These are phyloP conservation scores for Fusarium veterinarium DNA, from an alignment of 2,329 filamentous ascomycete genomes.

Conservation along the genomic window DNA sequence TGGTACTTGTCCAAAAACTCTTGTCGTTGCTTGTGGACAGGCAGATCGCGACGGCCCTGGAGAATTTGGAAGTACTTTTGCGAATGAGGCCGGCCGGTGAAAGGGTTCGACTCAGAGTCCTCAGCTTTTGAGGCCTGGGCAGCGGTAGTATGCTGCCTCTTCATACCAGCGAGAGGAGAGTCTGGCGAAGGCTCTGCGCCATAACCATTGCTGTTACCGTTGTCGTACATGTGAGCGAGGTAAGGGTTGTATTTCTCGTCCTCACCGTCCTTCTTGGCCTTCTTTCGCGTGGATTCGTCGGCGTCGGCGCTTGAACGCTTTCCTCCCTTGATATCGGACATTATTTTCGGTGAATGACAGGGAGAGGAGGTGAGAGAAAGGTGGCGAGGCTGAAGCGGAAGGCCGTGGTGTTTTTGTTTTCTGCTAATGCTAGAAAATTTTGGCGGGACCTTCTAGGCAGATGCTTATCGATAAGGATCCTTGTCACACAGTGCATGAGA, in stretches of 20 bases:
- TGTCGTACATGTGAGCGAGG: conserved; percentile 85
- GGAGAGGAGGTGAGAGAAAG: conserved; percentile 17
- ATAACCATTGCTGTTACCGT: conserved; percentile 56
- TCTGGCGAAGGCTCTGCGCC: conserved; percentile 50
- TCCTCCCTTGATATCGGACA: conserved; percentile 54
- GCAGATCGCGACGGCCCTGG: conserved; percentile 83
- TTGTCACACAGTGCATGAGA: conserved; percentile 26
- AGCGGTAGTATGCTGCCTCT: conserved; percentile 83
- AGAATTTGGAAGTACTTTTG: conserved; percentile 91
- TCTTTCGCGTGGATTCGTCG: conserved; percentile 57
- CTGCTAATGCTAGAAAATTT: conserved; percentile 44
- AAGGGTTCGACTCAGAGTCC: conserved; percentile 85
- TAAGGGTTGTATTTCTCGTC: conserved; percentile 77
- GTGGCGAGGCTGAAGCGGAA: conserved; percentile 42
- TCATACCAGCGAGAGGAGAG: conserved; percentile 73
- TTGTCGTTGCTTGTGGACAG: conserved; percentile 90
- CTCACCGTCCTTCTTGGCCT: conserved; percentile 54
- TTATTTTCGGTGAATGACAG: conserved; percentile 38
- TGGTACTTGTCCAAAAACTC: conserved; percentile 97
- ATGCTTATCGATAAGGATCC: conserved; percentile 51
- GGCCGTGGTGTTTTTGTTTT: conserved; percentile 33
- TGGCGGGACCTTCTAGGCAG: conserved; percentile 40
- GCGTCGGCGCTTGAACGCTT: conserved; percentile 60
- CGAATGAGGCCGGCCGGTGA: conserved; percentile 82
- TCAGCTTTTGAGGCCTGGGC: conserved; percentile 79